A percentile compares a stretch with the other conserved stretches of the same genome.
These are phyloP conservation scores for Candida jianshihensis DNA, from an alignment of 805 yeast genomes.

Conservation along the genomic window DNA sequence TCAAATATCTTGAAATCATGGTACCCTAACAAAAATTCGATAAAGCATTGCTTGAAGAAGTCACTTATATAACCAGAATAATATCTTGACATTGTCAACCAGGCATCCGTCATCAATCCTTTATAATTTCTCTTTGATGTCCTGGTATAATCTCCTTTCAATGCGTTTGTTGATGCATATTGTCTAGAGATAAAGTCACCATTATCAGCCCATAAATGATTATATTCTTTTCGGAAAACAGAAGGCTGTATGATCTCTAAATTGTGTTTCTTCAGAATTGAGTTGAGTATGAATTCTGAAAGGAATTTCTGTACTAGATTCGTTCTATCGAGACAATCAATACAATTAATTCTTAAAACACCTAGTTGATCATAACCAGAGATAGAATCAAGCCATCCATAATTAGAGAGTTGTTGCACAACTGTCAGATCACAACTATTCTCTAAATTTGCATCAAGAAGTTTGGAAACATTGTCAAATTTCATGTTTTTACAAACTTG, in stretches of 20 bases:
- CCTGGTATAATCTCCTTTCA: constrained; percentile 42
- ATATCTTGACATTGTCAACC: constrained; percentile 34
- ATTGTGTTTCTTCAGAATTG: constrained; percentile 20
- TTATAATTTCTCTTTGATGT: constrained; percentile 34
- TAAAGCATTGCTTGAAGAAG: constrained; percentile 35
- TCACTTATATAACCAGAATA: constrained; percentile 38
- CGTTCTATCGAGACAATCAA: constrained; percentile 60
- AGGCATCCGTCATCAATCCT: constrained; percentile 37
- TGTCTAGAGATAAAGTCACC: constrained; percentile 62
- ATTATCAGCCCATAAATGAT: constrained; percentile 56
- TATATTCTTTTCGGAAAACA: constrained; percentile 21
- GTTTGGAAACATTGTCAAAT: constrained; percentile 28
- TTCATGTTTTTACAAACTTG: constrained; percentile 38
- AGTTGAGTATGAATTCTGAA: constrained; percentile 22
- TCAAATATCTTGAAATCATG: constrained; percentile 29
- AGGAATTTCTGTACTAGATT: constrained; percentile 41
- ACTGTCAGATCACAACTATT: constrained; percentile 11
- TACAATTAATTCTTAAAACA: constrained; percentile 51
- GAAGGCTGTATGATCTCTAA: constrained; percentile 1
- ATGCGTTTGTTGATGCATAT: constrained; percentile 52
- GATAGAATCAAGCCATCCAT: constrained; percentile 27
- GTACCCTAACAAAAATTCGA: constrained; percentile 35
- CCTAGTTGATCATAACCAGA: constrained; percentile 37
- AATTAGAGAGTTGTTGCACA: constrained; percentile 10
- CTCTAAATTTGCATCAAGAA: constrained; percentile 22